Base-by-base conservation (phyloP, 1,284 basidiomycete species). In the Trametes pubescens region DNA sequence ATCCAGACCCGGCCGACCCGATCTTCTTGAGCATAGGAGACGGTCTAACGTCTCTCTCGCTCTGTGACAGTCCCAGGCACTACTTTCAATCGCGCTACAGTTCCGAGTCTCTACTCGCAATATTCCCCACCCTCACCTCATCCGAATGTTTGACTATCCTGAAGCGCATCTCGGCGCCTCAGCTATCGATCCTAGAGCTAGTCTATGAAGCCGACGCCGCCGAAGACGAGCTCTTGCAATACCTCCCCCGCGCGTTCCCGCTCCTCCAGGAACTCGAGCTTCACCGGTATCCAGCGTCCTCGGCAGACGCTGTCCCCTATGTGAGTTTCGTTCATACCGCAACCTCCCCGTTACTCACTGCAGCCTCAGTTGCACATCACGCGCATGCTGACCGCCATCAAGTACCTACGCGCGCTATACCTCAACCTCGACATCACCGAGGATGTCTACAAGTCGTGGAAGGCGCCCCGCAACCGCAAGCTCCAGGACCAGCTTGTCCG, bases 211-310 rank as follows among this genome's bases (percentile, higher is more conserved):
- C 44, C 6, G 64, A 61, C 47, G 51, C 29, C 26, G 51, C 59
- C 9, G 56, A 65, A 26, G 59, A 59, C n/a, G 57, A 53, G 32
- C 64, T 65, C n/a, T 46, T 65, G 13, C 51, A 21, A 21, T 59
- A 61, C 35, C 35, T 65, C 18, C 48, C 59, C 1, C 38, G 24
- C 4, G 26, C 59, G 5, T 61, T 55, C 21, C 56, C 55, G 13
- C 40, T 44, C 7, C 64, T 65, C 14, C 48, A 37, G 4, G 59
- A 53, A 6, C 52, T 65, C 22, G 64, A 65, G 40, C 29, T 65
- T 6, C 64, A 61, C 29, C 43, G 64, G 32, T 65, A 65, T 29
- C 26, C 52, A 14, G 18, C 8, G 10, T 43, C 37, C 6, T n/a
- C 21, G 3, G 44, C 48, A 16, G 51, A 57, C 16, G 38, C 46